These are phyloP conservation scores for Neofusicoccum laricinum DNA, from an alignment of 2,329 filamentous ascomycete genomes.

Conservation along the genomic window DNA sequence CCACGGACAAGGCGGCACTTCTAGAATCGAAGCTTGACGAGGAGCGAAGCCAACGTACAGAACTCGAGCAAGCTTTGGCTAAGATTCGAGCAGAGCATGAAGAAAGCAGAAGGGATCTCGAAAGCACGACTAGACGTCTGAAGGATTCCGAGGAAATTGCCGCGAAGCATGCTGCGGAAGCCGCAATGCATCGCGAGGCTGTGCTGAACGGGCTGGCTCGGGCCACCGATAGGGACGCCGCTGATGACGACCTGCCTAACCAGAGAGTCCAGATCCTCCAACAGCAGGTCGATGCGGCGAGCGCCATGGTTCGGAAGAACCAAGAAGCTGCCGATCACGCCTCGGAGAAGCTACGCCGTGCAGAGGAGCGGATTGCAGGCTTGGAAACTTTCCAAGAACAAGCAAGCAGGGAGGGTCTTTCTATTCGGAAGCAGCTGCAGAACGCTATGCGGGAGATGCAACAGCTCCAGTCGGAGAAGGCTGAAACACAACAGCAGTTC, in stretches of 20 bases:
- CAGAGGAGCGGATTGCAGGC: conserved; percentile 94
- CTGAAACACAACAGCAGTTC: conserved; percentile 77
- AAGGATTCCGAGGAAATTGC: conserved; percentile 84
- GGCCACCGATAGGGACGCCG: conserved; percentile 24
- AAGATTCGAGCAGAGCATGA: conserved; percentile 83
- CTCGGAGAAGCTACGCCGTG: conserved; percentile 83
- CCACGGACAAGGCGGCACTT: conserved; percentile 70
- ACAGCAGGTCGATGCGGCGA: conserved; percentile 74
- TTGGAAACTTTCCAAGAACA: conserved; percentile 97
- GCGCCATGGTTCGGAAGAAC: conserved; percentile 78
- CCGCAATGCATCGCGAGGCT: conserved; percentile 77
- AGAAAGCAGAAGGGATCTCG: conserved; percentile 72
- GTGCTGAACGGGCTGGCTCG: conserved; percentile 81
- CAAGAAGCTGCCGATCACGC: conserved; percentile 84
- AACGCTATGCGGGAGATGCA: conserved; percentile 79
- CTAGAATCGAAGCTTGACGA: conserved; percentile 81
- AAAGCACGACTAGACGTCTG: conserved; percentile 68
- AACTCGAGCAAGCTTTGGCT: conserved; percentile 70
- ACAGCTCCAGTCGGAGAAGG: conserved; percentile 73
- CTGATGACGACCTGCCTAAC: conserved; percentile 52
- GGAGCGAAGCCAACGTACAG: conserved; percentile 72
- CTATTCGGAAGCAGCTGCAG: conserved; percentile 86
- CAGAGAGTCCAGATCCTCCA: conserved; percentile 74
- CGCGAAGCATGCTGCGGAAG: conserved; percentile 83
- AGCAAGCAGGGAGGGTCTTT: conserved; percentile 86